Evolutionary conservation across 257 asterid genomes (phyloP), one percentile per base, ranked within the genome.

Genomic region (Nemophila menziesii): DNA sequence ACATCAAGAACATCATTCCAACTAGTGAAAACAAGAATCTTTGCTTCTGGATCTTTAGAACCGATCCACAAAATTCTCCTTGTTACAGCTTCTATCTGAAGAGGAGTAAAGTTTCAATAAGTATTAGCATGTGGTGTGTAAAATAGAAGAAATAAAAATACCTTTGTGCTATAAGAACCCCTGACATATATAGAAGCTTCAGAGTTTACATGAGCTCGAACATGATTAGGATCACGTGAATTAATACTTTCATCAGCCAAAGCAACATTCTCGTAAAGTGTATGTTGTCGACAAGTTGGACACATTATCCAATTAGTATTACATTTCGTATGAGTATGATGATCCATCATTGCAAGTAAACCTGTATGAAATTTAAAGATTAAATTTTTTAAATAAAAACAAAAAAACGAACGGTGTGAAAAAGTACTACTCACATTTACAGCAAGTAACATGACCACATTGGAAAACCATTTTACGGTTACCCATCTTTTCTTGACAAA

Each of bases 1-100:
- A 89, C 98, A 63, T 89, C 98, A 57, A 89, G 95, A 44, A 84
- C 98, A 61, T 89, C 98, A 54, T 75, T 74, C 98, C 98, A 89
- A 65, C 95, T 89, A 44, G 92, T 78, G 42, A 89, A 84, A 48
- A 89, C 92, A 46, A 89, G 86, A 50, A 80, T 60, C 67, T 84
- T 89, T 26, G 79, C 78, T 5, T 23, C 52, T 16, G 82, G 80
- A 55, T 84, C 75, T 3, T 62, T 49, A 39, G 85, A 67, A 55
- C 51, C 58, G 60, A 84, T 84, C 79, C 82, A 71, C 56, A 89
- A 66, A 53, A 89, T 89, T 71, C 95, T 80, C 74, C 92, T 75
- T 5, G 93, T 72, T 53, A 89, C 86, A 21, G 94, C 98, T 71
- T 84, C 94, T 58, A 89, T 84, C 98, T 89, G 51, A 52, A 43